Base-by-base conservation (phyloP, 768 basidiomycete species). In the Psilocybe cubensis region DNA sequence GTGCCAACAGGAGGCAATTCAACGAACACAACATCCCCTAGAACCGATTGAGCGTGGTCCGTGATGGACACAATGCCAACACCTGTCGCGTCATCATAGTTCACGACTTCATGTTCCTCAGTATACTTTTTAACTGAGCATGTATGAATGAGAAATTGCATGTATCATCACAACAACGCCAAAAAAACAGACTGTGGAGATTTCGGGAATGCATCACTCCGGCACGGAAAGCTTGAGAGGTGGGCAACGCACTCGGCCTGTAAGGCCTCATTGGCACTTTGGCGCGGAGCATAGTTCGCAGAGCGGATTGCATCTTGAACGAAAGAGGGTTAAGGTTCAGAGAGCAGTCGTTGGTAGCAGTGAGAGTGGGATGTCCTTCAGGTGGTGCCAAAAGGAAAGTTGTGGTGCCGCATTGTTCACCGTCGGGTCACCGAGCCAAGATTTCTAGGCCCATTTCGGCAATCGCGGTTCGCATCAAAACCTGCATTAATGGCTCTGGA, bases 11-110 rank as follows among this genome's bases (percentile, higher is more conserved):
- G 64, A 1, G 93, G 92, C 46, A 99, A 82, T 71, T 98, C 97
- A 46, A 98, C 95, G 75, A 92, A 99, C 45, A 98, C 97, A 50
- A 98, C 94, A 70, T 99, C 97, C 28, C 97, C 97, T 2, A 99
- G 82, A 29, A 88, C 86, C 47, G 87, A 81, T 72, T 98, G 94
- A 1, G 97, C 97, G 68, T 97, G 91, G 68, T 96, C 79, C 14
- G 97, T 98, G 68, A 99, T 92, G 41, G 85, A 84, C 42, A 98
- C 80, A 7, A 83, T 88, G 33, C 94, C 96, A 25, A 94, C 63
- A 33, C 87, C 85, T 18, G 90, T 90, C 38, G 75, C 69, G 56
- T 90, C 83, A 70, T 99, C 95, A 69, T 85, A 92, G 29, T 78
- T 73, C 56, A 98, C 81, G 53, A 86, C 83, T 77, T 99, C 96